Base-by-base conservation (phyloP, 1,284 basidiomycete genomes). In the Stygiomarasmius scandens region DNA sequence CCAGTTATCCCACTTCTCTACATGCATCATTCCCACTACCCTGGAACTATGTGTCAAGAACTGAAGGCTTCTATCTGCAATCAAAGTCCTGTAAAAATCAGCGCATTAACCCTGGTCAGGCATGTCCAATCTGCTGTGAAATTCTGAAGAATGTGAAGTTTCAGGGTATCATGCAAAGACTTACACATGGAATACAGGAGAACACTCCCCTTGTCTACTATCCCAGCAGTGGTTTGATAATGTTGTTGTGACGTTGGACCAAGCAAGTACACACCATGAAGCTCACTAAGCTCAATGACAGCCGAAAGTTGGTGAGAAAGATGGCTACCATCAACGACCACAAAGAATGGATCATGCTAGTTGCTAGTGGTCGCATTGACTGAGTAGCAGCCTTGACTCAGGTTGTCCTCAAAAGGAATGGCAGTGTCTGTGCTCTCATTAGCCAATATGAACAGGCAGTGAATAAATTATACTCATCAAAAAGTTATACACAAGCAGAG, bases 231-330 rank as follows among this genome's bases (percentile, higher is more conserved):
- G 49, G 52, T 16, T 49, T 64, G 14, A 20, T 49, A 9, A 55
- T 64, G 5, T 36, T 67, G 29, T 12, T 32, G 29, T 32, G 29
- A 9, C 52, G 65, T 1, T 58, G 51, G 5, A 46, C 50, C 6
- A 64, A 65, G 48, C 24, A 49, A 19, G 60, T 20, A 20, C 20
- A 41, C 49, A 56, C 36, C 61, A 64, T 25, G 56, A 64, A 58
- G 12, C 56, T 68, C 2, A 56, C 49, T 9, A 59, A 63, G 3
- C 38, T 69, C 11, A 68, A 70, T 56, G 64, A 68, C 32, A 63
- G 64, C 0, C 51, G 54, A 32, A 63, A 58, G 11, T 49, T 71
- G 1, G 49, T 64, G 23, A 38, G 19, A 24, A 56, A 58, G 27
- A 62, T 63, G 0, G 36, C 53, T 9, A 58, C 63, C 0, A 56